A percentile compares a stretch with the other conserved stretches of the same genome.
phyloP scores from a whole-genome alignment of 331 rosid species.

The Malus hybrid region DNA sequence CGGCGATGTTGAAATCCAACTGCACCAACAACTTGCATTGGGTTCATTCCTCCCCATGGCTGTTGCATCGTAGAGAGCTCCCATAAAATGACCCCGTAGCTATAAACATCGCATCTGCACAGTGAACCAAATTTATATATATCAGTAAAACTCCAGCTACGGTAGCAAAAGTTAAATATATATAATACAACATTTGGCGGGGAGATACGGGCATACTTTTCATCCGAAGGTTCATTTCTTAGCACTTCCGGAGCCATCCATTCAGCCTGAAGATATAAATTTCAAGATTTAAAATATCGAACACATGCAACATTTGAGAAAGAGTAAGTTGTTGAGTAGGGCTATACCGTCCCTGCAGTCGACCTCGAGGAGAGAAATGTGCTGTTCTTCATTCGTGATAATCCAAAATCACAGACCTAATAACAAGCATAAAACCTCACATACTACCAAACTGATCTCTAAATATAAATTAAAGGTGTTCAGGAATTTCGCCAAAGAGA shows the following conservation, averaged over 20 bases:
- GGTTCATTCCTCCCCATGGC: conserved; percentile 99
- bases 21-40: conserved; percentile 99
- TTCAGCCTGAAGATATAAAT: conserved; percentile 58
- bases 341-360: conserved; percentile 85
- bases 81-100: conserved; percentile 94
- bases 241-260: conserved; percentile 95
- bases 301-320: conserved; percentile 2
- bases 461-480: conserved; percentile 8
- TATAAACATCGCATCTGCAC: conserved; percentile 81
- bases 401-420: conserved; percentile 93
- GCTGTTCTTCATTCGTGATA: conserved; percentile 80
- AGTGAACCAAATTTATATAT: not conserved
- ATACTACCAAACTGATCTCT: conserved; percentile 1
- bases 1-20: conserved; percentile 99
- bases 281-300: not conserved
- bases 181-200: not conserved
- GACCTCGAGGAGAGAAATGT: conserved; percentile 96
- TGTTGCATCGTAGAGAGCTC: conserved; percentile 88
- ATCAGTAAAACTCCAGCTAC: not conserved
- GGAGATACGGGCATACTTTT: conserved; percentile 41
- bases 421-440: conserved; percentile 6
- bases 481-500: conserved; percentile 8
- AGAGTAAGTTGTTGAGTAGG: conserved; percentile 3
- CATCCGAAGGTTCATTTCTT: conserved; percentile 80
- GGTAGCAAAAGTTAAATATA: not conserved